Evolutionary conservation across 345 rosid genomes (phyloP), one percentile per base, ranked within the genome.

Genomic region (Eucalyptus guilfoylei): DNA sequence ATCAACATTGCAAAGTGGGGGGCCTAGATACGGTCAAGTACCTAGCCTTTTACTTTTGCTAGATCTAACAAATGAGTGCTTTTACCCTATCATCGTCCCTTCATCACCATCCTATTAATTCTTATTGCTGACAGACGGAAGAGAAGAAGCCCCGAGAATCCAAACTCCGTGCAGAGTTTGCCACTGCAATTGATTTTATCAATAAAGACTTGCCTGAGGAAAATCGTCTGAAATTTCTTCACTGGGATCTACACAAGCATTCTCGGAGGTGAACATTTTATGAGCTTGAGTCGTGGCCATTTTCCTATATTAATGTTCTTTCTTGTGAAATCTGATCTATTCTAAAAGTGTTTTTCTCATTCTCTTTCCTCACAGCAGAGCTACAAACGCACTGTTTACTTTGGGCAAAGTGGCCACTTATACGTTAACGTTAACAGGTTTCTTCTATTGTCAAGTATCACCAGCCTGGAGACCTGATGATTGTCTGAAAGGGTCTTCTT

Each of bases 91-190:
- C 32, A 40, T 21, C 4, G 14, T 87, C 26, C 44, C 69, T 87
- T 54, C n/a, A 49, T 45, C 34, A 14, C 23, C 19, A 15, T 80
- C 85, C 80, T 50, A 88, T 88, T 88, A 87, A 85, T 88, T 76
- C 87, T 58, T 17, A 14, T 55, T 49, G 89, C 86, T 52, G 58
- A 92, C 92, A 96, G 98, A 93, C 94, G 8, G 93, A 90, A 88
- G 98, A 96, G 92, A 96, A 94, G 92, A 96, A 76, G 94, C 99
- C 99, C 60, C 95, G 99, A 88, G 99, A 98, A 91, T 96, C 97
- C 15, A 98, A 96, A 93, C 97, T 98, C 60, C 94, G 99, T 89
- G 91, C 95, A 86, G 99, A 98, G 94, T 98, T 98, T 93, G 99
- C 99, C 87, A 96, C 93, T 95, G 99, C 99, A 85, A 96, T 98